A percentile compares a stretch with the other conserved stretches of the same genome.
Conservation (phyloP, 2,329 filamentous ascomycete species). For the Calonectria pteridis region DNA sequence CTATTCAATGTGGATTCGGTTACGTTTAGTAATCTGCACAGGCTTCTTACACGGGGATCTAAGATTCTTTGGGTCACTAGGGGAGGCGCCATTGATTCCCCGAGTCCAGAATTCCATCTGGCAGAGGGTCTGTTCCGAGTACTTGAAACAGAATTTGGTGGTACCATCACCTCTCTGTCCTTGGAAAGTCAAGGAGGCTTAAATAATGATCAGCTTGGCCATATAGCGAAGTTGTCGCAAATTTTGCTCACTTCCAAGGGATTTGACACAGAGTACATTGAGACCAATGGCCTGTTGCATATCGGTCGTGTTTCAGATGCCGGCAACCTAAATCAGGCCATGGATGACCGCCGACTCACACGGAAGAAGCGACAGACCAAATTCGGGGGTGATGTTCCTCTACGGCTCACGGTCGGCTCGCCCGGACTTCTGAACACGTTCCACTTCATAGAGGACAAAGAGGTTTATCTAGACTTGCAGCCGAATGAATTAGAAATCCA, state of each 20-base stretch:
- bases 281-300: not conserved
- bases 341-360: not conserved
- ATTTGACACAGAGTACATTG: conserved; percentile 4
- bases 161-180: not conserved
- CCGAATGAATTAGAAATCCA: conserved; percentile 16
- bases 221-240: not conserved
- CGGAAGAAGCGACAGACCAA: not conserved
- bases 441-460: conserved; percentile 6
- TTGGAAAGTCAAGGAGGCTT: not conserved
- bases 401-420: not conserved
- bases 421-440: conserved; percentile 11
- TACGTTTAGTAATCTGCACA: not conserved
- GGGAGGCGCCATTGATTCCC: not conserved
- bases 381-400: not conserved
- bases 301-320: not conserved
- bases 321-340: not conserved
- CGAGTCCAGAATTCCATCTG: not conserved
- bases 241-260: not conserved
- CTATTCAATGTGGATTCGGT: not conserved
- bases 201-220: not conserved
- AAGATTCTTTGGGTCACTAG: not conserved
- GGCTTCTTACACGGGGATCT: not conserved
- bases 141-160: not conserved
- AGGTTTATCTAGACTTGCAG: not conserved
- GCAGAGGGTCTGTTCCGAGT: not conserved